Base-by-base conservation (phyloP, 257 asterid genomes). In the Plantago ovata region DNA sequence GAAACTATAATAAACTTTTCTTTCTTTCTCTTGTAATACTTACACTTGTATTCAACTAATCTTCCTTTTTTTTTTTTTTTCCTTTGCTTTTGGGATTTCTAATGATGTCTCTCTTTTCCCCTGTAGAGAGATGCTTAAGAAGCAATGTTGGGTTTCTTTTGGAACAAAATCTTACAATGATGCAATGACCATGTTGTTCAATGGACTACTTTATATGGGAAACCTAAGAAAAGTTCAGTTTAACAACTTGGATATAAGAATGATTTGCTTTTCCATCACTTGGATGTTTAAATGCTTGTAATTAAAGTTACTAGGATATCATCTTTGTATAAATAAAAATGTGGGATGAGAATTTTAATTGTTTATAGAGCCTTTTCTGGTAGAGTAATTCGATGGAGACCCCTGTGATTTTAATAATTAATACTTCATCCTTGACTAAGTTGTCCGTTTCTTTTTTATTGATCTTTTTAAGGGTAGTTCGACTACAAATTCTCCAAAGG, bases 91-190 rank as follows among this genome's bases (percentile, higher is more conserved):
- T 67, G 23, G 33, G 65, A 47, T 69, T 63, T 56, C 42, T 22
- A 64, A 67, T 76, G 70, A 70, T 84, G 70, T 16, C 38, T 48
- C 53, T 67, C 53, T 18, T 69, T 71, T 84, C 16, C 58, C 61
- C 80, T 72, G 77, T 69, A 60, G 58, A 16, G 24, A 80, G 68
- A 77, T 84, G 76, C 78, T 77, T 58, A 47, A 58, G 56, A 60
- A 67, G 32, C 74, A 60, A 69, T 60, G 71, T 53, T 76, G 61
- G 36, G 74, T 70, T 69, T 58, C 74, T 69, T 70, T 78, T 54
- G 21, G 53, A 65, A 71, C 71, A 76, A 54, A 77, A 75, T 66
- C 47, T 63, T 66, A 21, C 9, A 53, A 54, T 36, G 61, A 13
- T 19, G 16, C 62, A 64, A 62, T 70, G 76, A 53, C 78, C 58